A percentile compares a stretch with the other conserved stretches of the same genome.
These are phyloP conservation scores for Trichophyton verrucosum DNA, from an alignment of 2,329 filamentous ascomycete genomes.

Conservation along the genomic window DNA sequence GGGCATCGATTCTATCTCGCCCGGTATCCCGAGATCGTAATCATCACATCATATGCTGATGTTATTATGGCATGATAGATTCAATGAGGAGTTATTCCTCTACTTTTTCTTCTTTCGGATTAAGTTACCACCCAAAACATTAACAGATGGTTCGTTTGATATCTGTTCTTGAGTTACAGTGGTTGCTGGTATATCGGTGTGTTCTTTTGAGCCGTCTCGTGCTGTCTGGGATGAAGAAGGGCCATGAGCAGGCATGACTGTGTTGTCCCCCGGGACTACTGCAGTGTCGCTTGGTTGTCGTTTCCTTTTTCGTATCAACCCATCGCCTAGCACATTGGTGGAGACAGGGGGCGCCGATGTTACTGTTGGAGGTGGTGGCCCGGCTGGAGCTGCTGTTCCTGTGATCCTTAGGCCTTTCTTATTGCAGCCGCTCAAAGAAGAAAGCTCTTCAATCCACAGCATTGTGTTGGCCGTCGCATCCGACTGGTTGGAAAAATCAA, in stretches of 20 bases:
- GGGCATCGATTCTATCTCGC: background rate
- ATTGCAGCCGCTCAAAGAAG: conserved; percentile 26
- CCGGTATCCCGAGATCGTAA: background rate
- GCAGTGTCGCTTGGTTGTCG: conserved; percentile 13
- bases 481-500: conserved; percentile 32
- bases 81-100: background rate
- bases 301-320: conserved; percentile 30
- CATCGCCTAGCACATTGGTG: conserved; percentile 20
- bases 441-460: conserved; percentile 31
- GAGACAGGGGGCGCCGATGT: conserved; percentile 4
- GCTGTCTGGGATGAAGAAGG: background rate
- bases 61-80: too few species aligned
- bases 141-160: conserved; percentile 16
- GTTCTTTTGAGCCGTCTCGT: background rate
- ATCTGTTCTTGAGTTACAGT: background rate
- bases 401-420: conserved; percentile 26
- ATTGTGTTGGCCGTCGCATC: conserved; percentile 29
- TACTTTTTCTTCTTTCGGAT: conserved; percentile 32
- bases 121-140: conserved; percentile 28
- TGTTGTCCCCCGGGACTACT: background rate
- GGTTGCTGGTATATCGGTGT: background rate
- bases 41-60: background rate
- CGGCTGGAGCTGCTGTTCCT: conserved; percentile 17
- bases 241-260: background rate
- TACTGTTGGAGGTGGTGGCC: background rate